These are phyloP conservation scores for Flaveria ramosissima DNA, from an alignment of 129 eudicot species.

Conservation along the genomic window DNA sequence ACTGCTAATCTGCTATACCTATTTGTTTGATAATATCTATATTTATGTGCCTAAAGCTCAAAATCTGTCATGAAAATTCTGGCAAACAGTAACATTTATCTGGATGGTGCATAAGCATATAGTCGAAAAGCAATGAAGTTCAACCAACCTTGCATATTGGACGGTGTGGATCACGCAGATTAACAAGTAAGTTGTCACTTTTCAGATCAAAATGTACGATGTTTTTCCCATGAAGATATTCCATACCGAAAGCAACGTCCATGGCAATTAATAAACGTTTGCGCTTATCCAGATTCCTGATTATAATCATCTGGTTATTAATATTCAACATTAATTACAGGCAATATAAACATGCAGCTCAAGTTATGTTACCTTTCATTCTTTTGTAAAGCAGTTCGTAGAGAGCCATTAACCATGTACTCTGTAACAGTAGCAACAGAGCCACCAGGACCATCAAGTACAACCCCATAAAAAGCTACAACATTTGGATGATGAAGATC, in stretches of 20 bases:
- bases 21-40: neutral
- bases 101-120: neutral
- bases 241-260: constrained; percentile 99
- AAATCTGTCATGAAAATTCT: neutral
- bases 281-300: constrained; percentile 84
- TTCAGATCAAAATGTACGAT: constrained; percentile 90
- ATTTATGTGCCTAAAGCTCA: neutral
- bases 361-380: constrained; percentile 61
- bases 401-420: constrained; percentile 94
- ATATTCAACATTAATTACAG: neutral
- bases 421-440: constrained; percentile 93
- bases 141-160: constrained; percentile 90
- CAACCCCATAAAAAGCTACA: constrained; percentile 96
- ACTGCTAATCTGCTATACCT: neutral
- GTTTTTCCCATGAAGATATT: constrained; percentile 85
- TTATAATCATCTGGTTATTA: constrained; percentile 8
- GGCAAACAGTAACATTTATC: constrained; percentile 6
- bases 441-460: constrained; percentile 91
- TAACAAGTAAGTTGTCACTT: constrained; percentile 91
- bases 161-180: constrained; percentile 94
- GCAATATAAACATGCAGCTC: neutral
- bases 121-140: constrained; percentile 14
- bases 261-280: constrained; percentile 83
- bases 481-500: constrained; percentile 98
- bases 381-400: constrained; percentile 75